Evolutionary conservation across 805 yeast species (phyloP).

Genomic region (Suhomyces xylopsoci): DNA sequence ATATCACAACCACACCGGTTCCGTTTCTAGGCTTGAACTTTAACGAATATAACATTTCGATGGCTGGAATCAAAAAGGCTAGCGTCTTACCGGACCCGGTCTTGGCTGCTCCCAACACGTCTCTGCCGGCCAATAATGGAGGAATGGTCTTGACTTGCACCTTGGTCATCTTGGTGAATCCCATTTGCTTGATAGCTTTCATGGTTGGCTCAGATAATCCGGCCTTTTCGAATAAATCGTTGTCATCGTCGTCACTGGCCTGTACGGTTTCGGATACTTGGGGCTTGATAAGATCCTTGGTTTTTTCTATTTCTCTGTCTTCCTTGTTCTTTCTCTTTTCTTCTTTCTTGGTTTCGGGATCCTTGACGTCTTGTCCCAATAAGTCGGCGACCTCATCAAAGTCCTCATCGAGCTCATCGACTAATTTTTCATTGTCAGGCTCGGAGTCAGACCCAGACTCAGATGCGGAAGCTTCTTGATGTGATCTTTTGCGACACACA

Average conservation of each 20-base stretch:
- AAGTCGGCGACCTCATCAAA: slow-evolving; percentile 56
- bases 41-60: slow-evolving; percentile 83
- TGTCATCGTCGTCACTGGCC: slow-evolving; percentile 22
- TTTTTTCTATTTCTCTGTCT: slow-evolving; percentile 17
- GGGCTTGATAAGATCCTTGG: slow-evolving; percentile 28
- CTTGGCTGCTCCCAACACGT: slow-evolving; percentile 98
- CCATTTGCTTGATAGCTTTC: slow-evolving; percentile 82
- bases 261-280: slow-evolving; percentile 22
- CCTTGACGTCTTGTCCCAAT: slow-evolving; percentile 43
- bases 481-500: slow-evolving; percentile 20
- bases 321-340: slow-evolving; percentile 16
- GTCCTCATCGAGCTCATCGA: slow-evolving; percentile 55
- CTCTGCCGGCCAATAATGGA: slow-evolving; percentile 93
- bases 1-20: slow-evolving; percentile 91
- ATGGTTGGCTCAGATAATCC: slow-evolving; percentile 78
- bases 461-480: slow-evolving; percentile 3
- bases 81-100: slow-evolving; percentile 98
- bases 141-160: slow-evolving; percentile 97
- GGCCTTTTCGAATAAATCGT: slow-evolving; percentile 37
- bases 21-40: slow-evolving; percentile 98
- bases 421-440: slow-evolving; percentile 41
- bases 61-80: slow-evolving; percentile 93
- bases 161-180: slow-evolving; percentile 86
- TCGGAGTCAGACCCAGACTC: slow-evolving; percentile 28
- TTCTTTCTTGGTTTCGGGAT: slow-evolving; percentile 35